Evolutionary conservation across 2,329 filamentous ascomycete species (phyloP).

Genomic region (Xylariaceae sp.): DNA sequence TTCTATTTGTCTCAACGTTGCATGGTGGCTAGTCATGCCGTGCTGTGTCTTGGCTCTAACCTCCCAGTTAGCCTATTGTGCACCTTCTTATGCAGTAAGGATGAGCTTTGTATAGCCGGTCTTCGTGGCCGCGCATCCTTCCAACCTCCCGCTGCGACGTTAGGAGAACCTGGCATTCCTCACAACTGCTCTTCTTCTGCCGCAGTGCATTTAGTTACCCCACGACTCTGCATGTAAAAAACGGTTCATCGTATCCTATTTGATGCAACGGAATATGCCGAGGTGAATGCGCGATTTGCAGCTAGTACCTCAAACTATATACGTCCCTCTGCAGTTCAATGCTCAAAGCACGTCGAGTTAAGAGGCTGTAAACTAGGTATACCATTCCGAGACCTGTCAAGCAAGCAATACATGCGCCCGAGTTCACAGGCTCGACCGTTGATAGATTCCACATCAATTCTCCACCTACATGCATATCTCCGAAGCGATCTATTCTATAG

Average conservation of each 20-base stretch:
- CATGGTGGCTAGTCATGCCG: constrained; percentile 96
- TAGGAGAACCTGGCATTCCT: no score
- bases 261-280: constrained; percentile 22
- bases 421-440: constrained; percentile 8
- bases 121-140: no score
- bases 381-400: not conserved
- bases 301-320: constrained; percentile 17
- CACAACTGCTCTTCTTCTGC: not conserved
- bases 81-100: constrained; percentile 6
- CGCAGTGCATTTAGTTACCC: constrained; percentile 14
- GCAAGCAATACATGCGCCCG: constrained; percentile 7
- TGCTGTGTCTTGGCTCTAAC: constrained; percentile 15
- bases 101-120: constrained; percentile 23
- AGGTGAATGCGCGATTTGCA: constrained; percentile 24
- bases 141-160: no score
- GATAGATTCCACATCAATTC: constrained; percentile 17
- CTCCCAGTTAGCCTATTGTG: constrained; percentile 12
- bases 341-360: no score
- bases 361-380: no score
- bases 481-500: constrained; percentile 24
- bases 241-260: constrained; percentile 24
- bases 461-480: constrained; percentile 27
- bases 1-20: constrained; percentile 94
- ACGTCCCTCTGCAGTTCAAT: no score
- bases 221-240: constrained; percentile 31